Conservation (phyloP, 768 basidiomycete species). For the Xerocomus brunneocitrinus region DNA sequence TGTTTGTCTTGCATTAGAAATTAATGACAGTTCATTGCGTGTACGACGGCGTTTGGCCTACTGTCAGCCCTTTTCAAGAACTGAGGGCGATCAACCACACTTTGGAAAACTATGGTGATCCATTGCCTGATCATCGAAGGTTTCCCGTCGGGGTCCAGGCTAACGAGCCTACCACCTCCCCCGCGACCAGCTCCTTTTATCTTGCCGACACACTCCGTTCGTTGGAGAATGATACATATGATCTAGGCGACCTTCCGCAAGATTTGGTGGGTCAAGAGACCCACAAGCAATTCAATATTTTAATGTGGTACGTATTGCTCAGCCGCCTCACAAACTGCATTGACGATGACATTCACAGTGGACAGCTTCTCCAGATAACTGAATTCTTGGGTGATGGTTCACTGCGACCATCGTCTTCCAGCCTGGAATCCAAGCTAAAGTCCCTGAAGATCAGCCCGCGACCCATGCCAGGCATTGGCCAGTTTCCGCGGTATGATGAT, state of each 20-base stretch:
- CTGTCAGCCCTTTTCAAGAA: background rate
- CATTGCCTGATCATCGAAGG: background rate
- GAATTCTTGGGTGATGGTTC: background rate
- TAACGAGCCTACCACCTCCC: background rate
- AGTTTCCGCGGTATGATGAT: background rate
- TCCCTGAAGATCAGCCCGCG: background rate
- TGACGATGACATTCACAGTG: background rate
- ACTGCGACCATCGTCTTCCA: background rate
- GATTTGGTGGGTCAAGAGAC: background rate
- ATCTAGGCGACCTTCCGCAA: background rate
- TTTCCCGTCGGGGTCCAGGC: background rate
- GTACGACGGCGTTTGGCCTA: slow-evolving; percentile 4
- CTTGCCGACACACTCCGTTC: background rate
- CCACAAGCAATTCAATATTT: background rate
- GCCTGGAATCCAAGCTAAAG: background rate
- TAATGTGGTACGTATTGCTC: background rate
- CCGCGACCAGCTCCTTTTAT: background rate
- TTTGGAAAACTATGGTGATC: background rate
- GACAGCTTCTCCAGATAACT: background rate
- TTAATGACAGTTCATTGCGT: slow-evolving; percentile 2
- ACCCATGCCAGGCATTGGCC: background rate
- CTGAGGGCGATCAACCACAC: background rate
- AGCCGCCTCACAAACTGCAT: too few species aligned
- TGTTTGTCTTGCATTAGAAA: background rate
- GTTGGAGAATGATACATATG: background rate